A percentile compares a stretch with the other conserved stretches of the same genome.
Conservation (phyloP, 768 basidiomycete species). For the Hortiboletus flavorubellus region DNA sequence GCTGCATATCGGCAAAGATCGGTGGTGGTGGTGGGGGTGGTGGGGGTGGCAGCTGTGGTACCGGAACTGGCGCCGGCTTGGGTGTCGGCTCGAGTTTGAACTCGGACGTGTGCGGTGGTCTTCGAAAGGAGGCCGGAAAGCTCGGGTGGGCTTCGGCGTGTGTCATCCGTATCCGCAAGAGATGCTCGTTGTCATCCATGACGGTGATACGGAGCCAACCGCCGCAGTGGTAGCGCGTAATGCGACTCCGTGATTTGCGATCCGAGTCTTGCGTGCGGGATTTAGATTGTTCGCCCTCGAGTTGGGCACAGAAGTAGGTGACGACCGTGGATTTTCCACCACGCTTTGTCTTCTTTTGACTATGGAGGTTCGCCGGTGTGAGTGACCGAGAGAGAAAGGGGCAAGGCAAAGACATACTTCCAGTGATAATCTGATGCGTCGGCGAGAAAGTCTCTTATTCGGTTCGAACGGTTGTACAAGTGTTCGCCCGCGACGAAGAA, state of each 20-base stretch:
- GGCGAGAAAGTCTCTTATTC: slow-evolving; percentile 33
- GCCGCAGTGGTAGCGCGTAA: slow-evolving; percentile 34
- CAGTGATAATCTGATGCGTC: slow-evolving; percentile 36
- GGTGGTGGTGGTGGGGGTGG: slow-evolving; percentile 19
- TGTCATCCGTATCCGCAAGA: slow-evolving; percentile 35
- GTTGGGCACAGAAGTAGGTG: slow-evolving; percentile 35
- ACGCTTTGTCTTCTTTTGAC: slow-evolving; percentile 35
- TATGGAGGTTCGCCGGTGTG: slow-evolving; percentile 1
- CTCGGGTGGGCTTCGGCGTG: slow-evolving; percentile 33
- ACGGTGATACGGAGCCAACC: slow-evolving; percentile 36
- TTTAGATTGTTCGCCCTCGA: slow-evolving; percentile 34
- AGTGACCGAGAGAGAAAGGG: not conserved
- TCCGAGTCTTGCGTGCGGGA: slow-evolving; percentile 32
- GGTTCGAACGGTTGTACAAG: slow-evolving; percentile 34
- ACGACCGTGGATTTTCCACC: slow-evolving; percentile 35
- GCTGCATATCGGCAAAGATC: slow-evolving; percentile 24
- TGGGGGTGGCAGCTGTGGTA: slow-evolving; percentile 4
- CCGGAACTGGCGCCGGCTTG: slow-evolving; percentile 19
- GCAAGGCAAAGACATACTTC: slow-evolving; percentile 23
- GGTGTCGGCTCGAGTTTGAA: slow-evolving; percentile 31
- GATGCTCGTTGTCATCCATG: slow-evolving; percentile 35
- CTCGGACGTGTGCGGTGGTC: slow-evolving; percentile 32
- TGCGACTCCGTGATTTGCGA: slow-evolving; percentile 34
- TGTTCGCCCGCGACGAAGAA: slow-evolving; percentile 33
- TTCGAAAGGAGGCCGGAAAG: slow-evolving; percentile 32